Evolutionary conservation across 768 basidiomycete genomes (phyloP), one percentile per base, ranked within the genome.

Genomic region (Leccinum aurantiacum): DNA sequence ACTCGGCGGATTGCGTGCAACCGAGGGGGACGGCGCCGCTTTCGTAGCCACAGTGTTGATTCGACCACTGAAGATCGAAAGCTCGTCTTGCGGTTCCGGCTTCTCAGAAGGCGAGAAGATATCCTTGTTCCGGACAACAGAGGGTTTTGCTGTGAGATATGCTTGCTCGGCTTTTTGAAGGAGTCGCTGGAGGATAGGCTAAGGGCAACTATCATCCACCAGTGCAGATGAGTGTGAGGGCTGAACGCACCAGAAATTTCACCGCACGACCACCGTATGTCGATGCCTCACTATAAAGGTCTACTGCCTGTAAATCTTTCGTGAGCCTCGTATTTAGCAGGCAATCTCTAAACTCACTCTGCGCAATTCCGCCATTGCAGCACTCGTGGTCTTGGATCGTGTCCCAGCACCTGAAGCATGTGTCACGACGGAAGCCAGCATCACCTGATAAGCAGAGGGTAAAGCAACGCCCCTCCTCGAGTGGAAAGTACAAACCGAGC

Each of bases 351-450:
- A 41, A 63, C 70, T 53, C 15, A 72, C 69, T 59, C 56, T 64
- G 44, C 82, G 81, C 6, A 92, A 73, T 69, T 91, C 88, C 14
- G 83, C 67, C 60, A 92, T 69, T 1, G 91, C 90, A 13, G 87
- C 88, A 14, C 83, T 78, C 0, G 89, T 89, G 19, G 88, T 85
- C 68, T 88, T 90, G 2, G 84, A 88, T 41, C 78, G 78, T 5
- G 76, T 70, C 8, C 76, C 73, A 9, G 19, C 56, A 13, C 74
- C 72, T 14, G 84, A 80, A 35, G 84, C 82, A 56, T 87, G 86
- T 13, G 87, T 90, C 1, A 89, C 88, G n/a, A 91, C 83, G 9
- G 90, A 88, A 11, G 87, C 83, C 44, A 91, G 69, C 84, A 92
- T 87, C 27, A 91, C 84, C 90, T 91, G 33, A 63, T 7, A 14